Base-by-base conservation (phyloP, 208 protist genomes). In the Zelonia costaricensis region DNA sequence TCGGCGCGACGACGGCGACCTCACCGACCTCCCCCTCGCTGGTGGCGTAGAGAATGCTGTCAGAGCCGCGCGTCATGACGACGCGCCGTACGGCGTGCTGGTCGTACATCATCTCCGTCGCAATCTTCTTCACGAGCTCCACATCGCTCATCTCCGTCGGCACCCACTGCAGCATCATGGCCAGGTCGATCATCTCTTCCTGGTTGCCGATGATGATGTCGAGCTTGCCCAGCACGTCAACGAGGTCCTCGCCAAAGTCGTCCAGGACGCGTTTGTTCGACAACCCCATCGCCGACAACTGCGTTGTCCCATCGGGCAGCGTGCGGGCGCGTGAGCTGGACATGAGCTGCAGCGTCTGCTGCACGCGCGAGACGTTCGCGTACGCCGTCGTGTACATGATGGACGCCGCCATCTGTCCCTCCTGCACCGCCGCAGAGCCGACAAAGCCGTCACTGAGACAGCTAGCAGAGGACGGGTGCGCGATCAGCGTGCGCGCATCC, bases 381-480 rank as follows among this genome's bases (percentile, higher is more conserved):
- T 97, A 98, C 47, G 86, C 86, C 15, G 91, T 66, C 27, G 80
- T 82, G 82, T 93, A 95, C 44, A 79, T 61, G 30, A 92, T 62
- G 18, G 52, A 38, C 13, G 59, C 69, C 0, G 27, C 13, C 20
- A 13, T 3, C 18, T 57, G 56, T 5, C 80, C 80, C 2, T 69
- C 44, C 10, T 77, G 42, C 16, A 95, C 40, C 47, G 67, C 98
- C 4, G 66, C 30, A 28, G 73, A 88, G 27, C 76, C 28, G 39
- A 99, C 74, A 64, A 98, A 95, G 8, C 83, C 69, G 9, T 72
- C 64, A 45, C 92, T 97, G 71, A 98, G 98, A 13, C 87, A 85
- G 65, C 98, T 98, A 35, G 98, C 98, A 6, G 98, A 98, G 39
- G 84, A 94, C 31, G 99, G 82, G 77, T 98, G 97, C 18, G 98